Conservation (phyloP, 768 basidiomycete genomes). For the Hemileccinum rubropunctum region DNA sequence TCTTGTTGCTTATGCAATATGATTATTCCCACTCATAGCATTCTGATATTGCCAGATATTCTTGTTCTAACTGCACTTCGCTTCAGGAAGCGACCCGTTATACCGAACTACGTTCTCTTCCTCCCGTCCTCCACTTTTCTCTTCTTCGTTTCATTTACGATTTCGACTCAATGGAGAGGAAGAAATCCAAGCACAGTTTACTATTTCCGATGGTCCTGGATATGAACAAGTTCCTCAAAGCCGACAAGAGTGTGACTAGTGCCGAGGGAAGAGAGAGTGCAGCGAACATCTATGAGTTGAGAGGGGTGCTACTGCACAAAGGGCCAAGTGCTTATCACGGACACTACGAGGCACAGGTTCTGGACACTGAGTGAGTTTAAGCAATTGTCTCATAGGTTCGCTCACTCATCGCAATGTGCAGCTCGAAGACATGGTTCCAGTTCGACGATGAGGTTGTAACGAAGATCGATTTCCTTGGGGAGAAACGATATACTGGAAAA, state of each 20-base stretch:
- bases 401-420: constrained; percentile 27
- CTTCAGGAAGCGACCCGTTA: constrained; percentile 81
- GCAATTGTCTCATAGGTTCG: neutral
- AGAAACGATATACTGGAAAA: constrained; percentile 36
- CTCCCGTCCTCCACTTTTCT: constrained; percentile 89
- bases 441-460: constrained; percentile 91
- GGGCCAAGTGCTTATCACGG: constrained; percentile 91
- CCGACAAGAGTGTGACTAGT: constrained; percentile 24
- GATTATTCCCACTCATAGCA: neutral
- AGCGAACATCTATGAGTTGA: constrained; percentile 67
- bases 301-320: constrained; percentile 85
- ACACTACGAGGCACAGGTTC: constrained; percentile 85
- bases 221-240: constrained; percentile 62
- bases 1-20: neutral
- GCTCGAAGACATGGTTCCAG: constrained; percentile 77
- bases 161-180: constrained; percentile 70
- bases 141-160: constrained; percentile 93
- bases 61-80: constrained; percentile 68
- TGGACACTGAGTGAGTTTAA: constrained; percentile 58
- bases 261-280: constrained; percentile 14
- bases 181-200: constrained; percentile 81
- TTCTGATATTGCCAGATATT: constrained; percentile 52
- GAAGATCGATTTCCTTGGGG: constrained; percentile 52
- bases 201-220: constrained; percentile 73
- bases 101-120: constrained; percentile 65